Evolutionary conservation across 2,329 filamentous ascomycete genomes (phyloP).

Genomic region (Clonostachys chloroleuca): DNA sequence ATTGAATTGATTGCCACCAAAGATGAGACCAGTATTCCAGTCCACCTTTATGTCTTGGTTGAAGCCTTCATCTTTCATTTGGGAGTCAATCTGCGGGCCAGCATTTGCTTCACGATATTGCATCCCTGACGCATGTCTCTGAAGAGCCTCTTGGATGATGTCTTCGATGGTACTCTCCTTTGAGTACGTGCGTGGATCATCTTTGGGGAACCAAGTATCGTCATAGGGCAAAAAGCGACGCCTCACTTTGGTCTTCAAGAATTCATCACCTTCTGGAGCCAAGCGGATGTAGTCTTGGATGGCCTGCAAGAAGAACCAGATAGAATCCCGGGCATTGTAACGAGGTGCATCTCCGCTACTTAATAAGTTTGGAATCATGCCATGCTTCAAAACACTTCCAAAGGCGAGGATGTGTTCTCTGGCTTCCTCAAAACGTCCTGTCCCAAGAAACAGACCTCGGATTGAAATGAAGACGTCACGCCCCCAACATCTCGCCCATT

Average conservation of each 20-base stretch:
- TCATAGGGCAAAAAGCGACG: conserved; percentile 92
- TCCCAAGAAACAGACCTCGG: conserved; percentile 85
- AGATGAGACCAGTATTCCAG: conserved; percentile 85
- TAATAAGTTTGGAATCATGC: conserved; percentile 94
- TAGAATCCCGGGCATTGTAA: conserved; percentile 93
- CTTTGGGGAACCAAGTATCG: conserved; percentile 84
- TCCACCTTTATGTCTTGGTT: conserved; percentile 88
- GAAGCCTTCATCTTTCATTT: conserved; percentile 92
- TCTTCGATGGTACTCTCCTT: conserved; percentile 79
- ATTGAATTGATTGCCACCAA: conserved; percentile 90
- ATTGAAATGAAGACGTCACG: conserved; percentile 96
- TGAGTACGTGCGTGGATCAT: conserved; percentile 84
- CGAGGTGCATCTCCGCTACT: conserved; percentile 80
- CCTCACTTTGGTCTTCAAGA: conserved; percentile 74
- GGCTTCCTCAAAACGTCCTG: conserved; percentile 82
- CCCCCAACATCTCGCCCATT: conserved; percentile 97
- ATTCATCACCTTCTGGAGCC: conserved; percentile 67
- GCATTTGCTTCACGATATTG: conserved; percentile 94
- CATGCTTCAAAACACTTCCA: conserved; percentile 93
- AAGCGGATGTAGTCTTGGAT: conserved; percentile 90
- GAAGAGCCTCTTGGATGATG: conserved; percentile 87
- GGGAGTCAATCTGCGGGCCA: conserved; percentile 78
- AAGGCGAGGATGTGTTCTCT: conserved; percentile 94
- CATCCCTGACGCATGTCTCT: conserved; percentile 86
- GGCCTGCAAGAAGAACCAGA: conserved; percentile 97